phyloP scores from a whole-genome alignment of 495 filamentous ascomycete species.

The Zalerion maritima region DNA sequence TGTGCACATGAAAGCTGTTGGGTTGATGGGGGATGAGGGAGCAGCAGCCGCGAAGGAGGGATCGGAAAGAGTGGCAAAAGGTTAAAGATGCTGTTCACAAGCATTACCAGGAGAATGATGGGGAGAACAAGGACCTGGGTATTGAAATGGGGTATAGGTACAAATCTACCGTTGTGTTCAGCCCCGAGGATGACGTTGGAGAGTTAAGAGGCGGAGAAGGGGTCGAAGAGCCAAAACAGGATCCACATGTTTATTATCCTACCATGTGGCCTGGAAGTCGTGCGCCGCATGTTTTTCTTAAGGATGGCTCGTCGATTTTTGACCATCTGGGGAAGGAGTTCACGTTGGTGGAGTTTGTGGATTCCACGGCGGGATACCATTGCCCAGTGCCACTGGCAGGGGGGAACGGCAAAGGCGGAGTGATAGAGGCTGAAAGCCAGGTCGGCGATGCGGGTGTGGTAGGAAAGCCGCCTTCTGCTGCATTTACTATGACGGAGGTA shows the following conservation, averaged over 20 bases:
- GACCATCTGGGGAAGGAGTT: slow-evolving; percentile 16
- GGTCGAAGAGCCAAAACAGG: slow-evolving; percentile 8
- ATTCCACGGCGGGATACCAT: no score
- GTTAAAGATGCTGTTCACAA: slow-evolving; percentile 2
- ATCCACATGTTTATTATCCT: slow-evolving; percentile 9
- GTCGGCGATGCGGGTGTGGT: no score
- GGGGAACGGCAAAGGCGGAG: no score
- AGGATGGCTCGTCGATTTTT: slow-evolving; percentile 16
- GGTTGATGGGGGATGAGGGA: no score
- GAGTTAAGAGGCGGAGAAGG: no score
- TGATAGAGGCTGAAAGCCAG: no score
- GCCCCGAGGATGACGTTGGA: slow-evolving; percentile 8
- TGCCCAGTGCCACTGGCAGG: no score
- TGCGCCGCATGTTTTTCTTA: slow-evolving; percentile 21
- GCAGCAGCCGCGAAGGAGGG: no score
- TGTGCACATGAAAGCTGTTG: no score
- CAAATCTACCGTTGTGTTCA: slow-evolving; percentile 9
- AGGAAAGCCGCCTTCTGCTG: no score
- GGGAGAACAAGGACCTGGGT: slow-evolving; percentile 14
- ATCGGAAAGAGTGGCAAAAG: no score
- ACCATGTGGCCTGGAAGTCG: slow-evolving; percentile 16
- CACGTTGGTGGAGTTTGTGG: slow-evolving; percentile 17
- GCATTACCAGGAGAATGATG: slow-evolving; percentile 5
- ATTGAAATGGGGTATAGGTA: slow-evolving; percentile 17
- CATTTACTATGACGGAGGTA: no score